A percentile compares a stretch with the other conserved stretches of the same genome.
These are phyloP conservation scores for Calonectria honghensis DNA, from an alignment of 2,329 filamentous ascomycete genomes.

Conservation along the genomic window DNA sequence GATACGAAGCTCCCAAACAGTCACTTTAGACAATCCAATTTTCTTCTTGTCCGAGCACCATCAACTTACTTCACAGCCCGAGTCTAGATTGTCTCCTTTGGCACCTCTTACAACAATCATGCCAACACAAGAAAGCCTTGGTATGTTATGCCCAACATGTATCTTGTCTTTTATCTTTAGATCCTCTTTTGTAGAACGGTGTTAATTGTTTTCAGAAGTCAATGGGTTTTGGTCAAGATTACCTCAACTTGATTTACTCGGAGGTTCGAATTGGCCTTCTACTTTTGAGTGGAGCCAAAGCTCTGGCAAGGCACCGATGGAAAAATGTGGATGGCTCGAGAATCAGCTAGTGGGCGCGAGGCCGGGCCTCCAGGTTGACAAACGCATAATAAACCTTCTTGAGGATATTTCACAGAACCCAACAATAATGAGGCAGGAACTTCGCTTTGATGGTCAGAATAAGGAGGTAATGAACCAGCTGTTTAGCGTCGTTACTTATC, in stretches of 20 bases:
- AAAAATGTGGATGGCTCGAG: neutral
- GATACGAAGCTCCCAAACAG: neutral
- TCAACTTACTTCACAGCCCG: neutral
- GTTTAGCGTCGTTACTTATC: neutral
- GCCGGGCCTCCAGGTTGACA: neutral
- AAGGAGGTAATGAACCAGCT: neutral
- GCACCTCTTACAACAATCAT: neutral
- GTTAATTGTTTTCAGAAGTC: neutral
- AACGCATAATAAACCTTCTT: neutral
- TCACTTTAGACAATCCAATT: neutral
- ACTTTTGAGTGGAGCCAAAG: neutral
- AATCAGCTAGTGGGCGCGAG: neutral
- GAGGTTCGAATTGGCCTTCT: neutral
- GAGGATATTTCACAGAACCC: neutral
- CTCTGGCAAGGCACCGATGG: neutral
- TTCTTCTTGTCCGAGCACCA: neutral
- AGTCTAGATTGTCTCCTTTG: neutral
- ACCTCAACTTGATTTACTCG: neutral
- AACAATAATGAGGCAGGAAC: rapidly evolving
- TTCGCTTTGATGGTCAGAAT: neutral
- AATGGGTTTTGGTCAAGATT: too few species aligned
- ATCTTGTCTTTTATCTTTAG: neutral
- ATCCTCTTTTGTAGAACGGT: neutral
- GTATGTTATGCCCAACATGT: neutral
- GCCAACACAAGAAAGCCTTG: neutral